Percentiles rank a stretch among this genome's conserved stretches.
Conservation (phyloP, 257 asterid species). For the Linderniella brevidens region DNA sequence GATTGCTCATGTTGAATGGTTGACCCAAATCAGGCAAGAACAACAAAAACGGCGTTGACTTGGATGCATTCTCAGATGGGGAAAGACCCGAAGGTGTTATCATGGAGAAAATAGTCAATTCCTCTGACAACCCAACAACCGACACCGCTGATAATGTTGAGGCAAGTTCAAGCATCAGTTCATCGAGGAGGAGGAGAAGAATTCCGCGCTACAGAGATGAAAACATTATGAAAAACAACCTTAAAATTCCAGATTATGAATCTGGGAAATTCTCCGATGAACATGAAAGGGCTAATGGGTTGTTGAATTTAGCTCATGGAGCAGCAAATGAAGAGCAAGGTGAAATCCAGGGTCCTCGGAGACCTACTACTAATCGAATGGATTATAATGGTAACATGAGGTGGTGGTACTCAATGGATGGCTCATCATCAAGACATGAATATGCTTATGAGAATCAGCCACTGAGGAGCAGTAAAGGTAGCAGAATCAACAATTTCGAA, state of each 20-base stretch:
- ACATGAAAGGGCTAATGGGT: constrained; percentile 12
- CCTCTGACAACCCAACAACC: too few species aligned
- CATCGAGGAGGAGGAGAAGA: constrained; percentile 37
- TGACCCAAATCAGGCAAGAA: constrained; percentile 40
- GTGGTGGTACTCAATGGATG: constrained; percentile 19
- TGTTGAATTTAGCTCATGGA: constrained; percentile 12
- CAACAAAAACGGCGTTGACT: constrained; percentile 39
- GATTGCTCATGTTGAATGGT: constrained; percentile 12
- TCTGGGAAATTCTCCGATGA: constrained; percentile 18
- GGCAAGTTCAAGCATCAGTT: constrained; percentile 31
- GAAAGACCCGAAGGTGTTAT: constrained; percentile 19
- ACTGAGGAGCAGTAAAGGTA: background rate
- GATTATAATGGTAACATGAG: constrained; percentile 14
- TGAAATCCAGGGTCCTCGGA: constrained; percentile 12
- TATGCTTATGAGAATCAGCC: constrained; percentile 21
- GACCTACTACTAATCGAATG: constrained; percentile 18
- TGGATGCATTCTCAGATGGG: constrained; percentile 40
- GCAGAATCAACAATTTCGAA: constrained; percentile 14
- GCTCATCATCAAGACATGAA: constrained; percentile 14
- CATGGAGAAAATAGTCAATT: constrained; percentile 17
- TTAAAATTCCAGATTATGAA: constrained; percentile 7
- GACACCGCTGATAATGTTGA: constrained; percentile 34
- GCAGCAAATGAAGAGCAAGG: constrained; percentile 14
- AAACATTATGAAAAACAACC: constrained; percentile 10
- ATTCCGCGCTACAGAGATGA: constrained; percentile 19